phyloP scores from a whole-genome alignment of 106 monocot species.

The Ottelia alismoides region DNA sequence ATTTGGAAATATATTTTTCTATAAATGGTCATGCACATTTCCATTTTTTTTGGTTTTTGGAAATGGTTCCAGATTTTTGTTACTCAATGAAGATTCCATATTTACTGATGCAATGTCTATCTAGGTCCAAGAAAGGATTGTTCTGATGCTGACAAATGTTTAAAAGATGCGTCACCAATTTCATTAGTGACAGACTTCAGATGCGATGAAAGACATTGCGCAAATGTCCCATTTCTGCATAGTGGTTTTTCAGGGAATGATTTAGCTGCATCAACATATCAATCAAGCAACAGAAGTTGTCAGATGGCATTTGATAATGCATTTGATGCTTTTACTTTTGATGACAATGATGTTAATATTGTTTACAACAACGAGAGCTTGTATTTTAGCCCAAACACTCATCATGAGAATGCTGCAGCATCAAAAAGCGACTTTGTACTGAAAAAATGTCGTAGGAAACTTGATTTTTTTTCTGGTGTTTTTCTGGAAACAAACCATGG shows the following conservation, averaged over 20 bases:
- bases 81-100: too few relatives aligned
- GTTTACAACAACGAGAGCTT: neutral
- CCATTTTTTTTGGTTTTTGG: too few relatives aligned
- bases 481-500: neutral
- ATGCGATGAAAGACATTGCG: conserved; percentile 3
- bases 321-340: too few relatives aligned
- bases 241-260: conserved; percentile 9
- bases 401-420: conserved; percentile 4
- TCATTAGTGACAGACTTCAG: neutral
- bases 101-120: too few relatives aligned
- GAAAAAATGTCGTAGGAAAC: conserved; percentile 18
- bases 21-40: too few relatives aligned
- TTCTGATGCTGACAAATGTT: conserved; percentile 7
- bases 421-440: conserved; percentile 3
- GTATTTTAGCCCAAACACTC: neutral
- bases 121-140: too few relatives aligned
- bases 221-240: conserved; percentile 8
- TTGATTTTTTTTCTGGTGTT: conserved; percentile 10
- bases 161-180: conserved; percentile 4
- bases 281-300: conserved; percentile 5
- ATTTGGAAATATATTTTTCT: too few relatives aligned
- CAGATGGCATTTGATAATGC: too few relatives aligned
- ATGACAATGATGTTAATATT: neutral
- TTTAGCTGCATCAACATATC: conserved; percentile 3
- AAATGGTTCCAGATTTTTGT: too few relatives aligned